These are phyloP conservation scores for Raffaelea ambrosiae DNA, from an alignment of 2,329 filamentous ascomycete genomes.

Conservation along the genomic window DNA sequence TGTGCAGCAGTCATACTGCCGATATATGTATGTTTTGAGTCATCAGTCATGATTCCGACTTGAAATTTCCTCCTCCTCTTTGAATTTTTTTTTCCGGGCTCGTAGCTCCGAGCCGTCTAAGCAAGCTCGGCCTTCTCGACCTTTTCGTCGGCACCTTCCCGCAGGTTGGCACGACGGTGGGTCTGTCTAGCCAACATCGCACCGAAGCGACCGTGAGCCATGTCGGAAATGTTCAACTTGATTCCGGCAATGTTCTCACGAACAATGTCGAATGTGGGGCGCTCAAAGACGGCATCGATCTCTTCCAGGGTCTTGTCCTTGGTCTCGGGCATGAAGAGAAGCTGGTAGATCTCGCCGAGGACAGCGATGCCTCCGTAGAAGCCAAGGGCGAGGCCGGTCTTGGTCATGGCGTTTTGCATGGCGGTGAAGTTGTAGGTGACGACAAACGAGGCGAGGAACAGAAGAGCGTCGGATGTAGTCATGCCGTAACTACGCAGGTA, in stretches of 20 bases:
- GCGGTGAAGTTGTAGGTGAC: constrained; percentile 68
- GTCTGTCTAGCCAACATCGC: neutral
- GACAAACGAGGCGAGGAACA: constrained; percentile 64
- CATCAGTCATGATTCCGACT: too few species aligned
- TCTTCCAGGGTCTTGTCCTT: constrained; percentile 56
- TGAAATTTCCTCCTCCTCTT: too few species aligned
- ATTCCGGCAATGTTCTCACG: constrained; percentile 36
- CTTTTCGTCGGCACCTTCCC: neutral
- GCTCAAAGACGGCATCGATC: constrained; percentile 52
- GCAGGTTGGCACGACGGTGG: neutral
- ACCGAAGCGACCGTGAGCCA: neutral
- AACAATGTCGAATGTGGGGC: constrained; percentile 55
- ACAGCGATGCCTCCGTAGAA: constrained; percentile 69
- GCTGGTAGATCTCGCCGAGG: constrained; percentile 62
- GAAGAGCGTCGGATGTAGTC: constrained; percentile 58
- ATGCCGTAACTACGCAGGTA: constrained; percentile 67
- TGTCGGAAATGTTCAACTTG: neutral
- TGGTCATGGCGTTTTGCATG: constrained; percentile 61
- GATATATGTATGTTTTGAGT: too few species aligned
- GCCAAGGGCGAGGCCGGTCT: constrained; percentile 56
- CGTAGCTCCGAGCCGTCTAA: too few species aligned
- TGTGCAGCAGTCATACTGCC: too few species aligned
- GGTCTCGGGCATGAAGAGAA: constrained; percentile 69
- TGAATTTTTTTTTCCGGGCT: too few species aligned
- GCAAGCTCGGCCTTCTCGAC: too few species aligned